phyloP scores from a whole-genome alignment of 116 monocot species.

The Zostera marina region DNA sequence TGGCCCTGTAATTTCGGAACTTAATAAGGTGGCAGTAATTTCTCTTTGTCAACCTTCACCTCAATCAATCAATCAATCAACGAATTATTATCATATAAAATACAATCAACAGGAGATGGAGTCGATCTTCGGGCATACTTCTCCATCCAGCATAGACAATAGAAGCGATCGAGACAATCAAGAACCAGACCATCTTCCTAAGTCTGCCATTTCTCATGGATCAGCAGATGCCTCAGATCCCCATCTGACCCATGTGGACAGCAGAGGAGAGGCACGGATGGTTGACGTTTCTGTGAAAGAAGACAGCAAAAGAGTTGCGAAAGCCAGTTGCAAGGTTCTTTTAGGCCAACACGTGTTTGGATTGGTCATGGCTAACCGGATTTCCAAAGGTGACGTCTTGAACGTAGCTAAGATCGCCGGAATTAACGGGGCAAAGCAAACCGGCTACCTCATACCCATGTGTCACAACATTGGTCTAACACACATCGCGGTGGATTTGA shows the following conservation, averaged over 20 bases:
- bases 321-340: conserved; percentile 69
- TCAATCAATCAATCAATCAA: too few species aligned
- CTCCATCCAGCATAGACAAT: conserved; percentile 8
- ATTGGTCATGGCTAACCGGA: conserved; percentile 67
- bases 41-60: background rate
- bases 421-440: conserved; percentile 74
- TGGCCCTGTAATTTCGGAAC: conserved; percentile 6
- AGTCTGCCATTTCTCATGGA: background rate
- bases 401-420: conserved; percentile 87
- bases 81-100: too few species aligned
- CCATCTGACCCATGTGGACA: conserved; percentile 42
- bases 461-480: conserved; percentile 74
- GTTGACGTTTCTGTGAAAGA: conserved; percentile 67
- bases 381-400: conserved; percentile 79
- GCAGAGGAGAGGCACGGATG: conserved; percentile 50
- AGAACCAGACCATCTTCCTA: conserved; percentile 2
- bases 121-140: conserved; percentile 52
- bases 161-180: conserved; percentile 3
- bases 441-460: conserved; percentile 62
- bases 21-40: conserved; percentile 11
- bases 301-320: conserved; percentile 58
- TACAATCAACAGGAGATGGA: conserved; percentile 50
- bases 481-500: conserved; percentile 40
- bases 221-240: conserved; percentile 8
- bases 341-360: conserved; percentile 45